Evolutionary conservation across 441 rosid genomes (phyloP).

Genomic region (Brassica hybrid): DNA sequence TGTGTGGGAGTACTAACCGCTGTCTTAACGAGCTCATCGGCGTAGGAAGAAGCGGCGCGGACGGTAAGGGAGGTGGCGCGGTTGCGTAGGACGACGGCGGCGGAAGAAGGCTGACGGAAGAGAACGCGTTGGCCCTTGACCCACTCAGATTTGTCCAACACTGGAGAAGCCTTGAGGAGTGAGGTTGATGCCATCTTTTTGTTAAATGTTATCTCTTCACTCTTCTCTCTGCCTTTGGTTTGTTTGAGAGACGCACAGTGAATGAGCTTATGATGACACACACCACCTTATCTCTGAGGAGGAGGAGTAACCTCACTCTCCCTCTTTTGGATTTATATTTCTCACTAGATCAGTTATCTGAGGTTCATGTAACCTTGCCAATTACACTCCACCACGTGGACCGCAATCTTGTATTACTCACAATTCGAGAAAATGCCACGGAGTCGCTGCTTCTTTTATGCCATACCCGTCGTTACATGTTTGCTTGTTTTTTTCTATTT

Average conservation of each 20-base stretch:
- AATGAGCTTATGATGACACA: slow-evolving; percentile 33
- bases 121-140: slow-evolving; percentile 63
- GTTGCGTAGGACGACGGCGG: slow-evolving; percentile 50
- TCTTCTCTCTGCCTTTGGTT: slow-evolving; percentile 29
- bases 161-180: slow-evolving; percentile 73
- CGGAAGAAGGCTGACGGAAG: slow-evolving; percentile 61
- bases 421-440: slow-evolving; percentile 29
- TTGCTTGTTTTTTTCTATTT: slow-evolving; percentile 11
- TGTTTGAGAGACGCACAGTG: slow-evolving; percentile 42
- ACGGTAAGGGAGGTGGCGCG: slow-evolving; percentile 54
- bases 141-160: slow-evolving; percentile 79
- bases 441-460: slow-evolving; percentile 31
- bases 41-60: slow-evolving; percentile 78
- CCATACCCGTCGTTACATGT: slow-evolving; percentile 47
- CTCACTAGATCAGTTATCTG: slow-evolving; percentile 67
- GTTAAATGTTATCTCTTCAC: slow-evolving; percentile 7
- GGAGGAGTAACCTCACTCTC: slow-evolving; percentile 36
- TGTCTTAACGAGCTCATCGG: slow-evolving; percentile 91
- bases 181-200: slow-evolving; percentile 85
- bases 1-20: slow-evolving; percentile 58
- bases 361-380: slow-evolving; percentile 60
- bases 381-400: slow-evolving; percentile 58
- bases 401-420: slow-evolving; percentile 49
- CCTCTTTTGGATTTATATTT: slow-evolving; percentile 54
- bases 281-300: slow-evolving; percentile 41